Evolutionary conservation across 2,329 filamentous ascomycete species (phyloP), one percentile per base, ranked within the genome.

Genomic region (Sporothrix sp.): DNA sequence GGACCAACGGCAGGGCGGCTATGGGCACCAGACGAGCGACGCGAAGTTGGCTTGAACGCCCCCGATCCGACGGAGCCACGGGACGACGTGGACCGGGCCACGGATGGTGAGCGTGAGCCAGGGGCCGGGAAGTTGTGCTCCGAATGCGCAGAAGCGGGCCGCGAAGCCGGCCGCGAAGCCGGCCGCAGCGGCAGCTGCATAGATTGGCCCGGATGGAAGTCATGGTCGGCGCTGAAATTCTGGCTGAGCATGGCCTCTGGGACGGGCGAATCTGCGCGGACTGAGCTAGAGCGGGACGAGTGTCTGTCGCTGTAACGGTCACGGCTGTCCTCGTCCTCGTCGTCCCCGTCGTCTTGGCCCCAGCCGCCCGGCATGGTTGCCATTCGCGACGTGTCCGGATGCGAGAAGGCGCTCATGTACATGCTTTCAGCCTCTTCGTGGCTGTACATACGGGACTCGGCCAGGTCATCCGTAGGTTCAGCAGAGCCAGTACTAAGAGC

Each of bases 351-450:
- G 7, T 51, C 30, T 23, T 64, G 66, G 48, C 68, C 72, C 76
- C 76, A 79, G 5, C 66, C 66, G 6, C 76, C 76, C 2, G 76
- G 76, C 70, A 79, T 78, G 3, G 58, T 58, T 14, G 46, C 60
- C 16, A 62, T 33, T 36, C 60, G 60, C 9, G 66, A 62, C 2
- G 62, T 61, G 30, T 67, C 63, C 2, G 66, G 63, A 23, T 75
- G 67, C 2, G 80, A 83, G 47, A 84, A 76, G 1, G 81, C 81
- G 55, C 81, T 91, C 81, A 89, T 83, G 59, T 93, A 94, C 82
- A 94, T 86, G 63, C 87, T 93, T 61, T 87, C 82, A 0, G 85
- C 86, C 55, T 91, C 85, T 54, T 88, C 84, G 52, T 88, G 85
- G 32, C 79, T 87, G 60, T 85, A 91, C 1, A 89, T 61, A 36